Conservation (phyloP, 1,284 basidiomycete species). For the Ceratobasidium theobromae region DNA sequence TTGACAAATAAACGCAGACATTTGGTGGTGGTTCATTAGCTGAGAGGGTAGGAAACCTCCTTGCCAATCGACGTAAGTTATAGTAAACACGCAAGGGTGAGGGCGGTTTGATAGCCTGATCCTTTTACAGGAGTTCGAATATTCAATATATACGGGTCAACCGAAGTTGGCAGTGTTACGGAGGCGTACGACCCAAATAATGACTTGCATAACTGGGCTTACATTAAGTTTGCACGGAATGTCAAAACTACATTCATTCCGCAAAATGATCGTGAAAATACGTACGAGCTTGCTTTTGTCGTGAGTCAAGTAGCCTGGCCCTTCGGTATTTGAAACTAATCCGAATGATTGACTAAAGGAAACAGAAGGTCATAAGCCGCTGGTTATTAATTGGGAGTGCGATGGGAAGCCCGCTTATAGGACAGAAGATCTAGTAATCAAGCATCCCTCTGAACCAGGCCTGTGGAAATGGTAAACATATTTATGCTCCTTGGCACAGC, state of each 20-base stretch:
- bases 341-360: neutral
- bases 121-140: neutral
- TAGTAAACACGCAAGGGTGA: neutral
- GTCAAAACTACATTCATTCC: neutral
- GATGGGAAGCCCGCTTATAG: constrained; percentile 27
- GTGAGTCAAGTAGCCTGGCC: neutral
- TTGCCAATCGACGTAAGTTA: constrained; percentile 9
- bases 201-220: constrained; percentile 30
- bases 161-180: neutral
- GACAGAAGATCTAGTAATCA: constrained; percentile 28
- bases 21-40: constrained; percentile 12
- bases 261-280: constrained; percentile 5
- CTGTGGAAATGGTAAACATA: constrained; percentile 25
- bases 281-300: constrained; percentile 14
- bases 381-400: constrained; percentile 9
- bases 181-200: neutral
- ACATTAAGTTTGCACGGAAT: constrained; percentile 12
- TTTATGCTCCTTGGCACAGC: neutral
- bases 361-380: constrained; percentile 10
- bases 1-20: constrained; percentile 1
- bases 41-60: neutral
- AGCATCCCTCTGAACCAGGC: constrained; percentile 23
- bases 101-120: neutral
- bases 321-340: neutral
- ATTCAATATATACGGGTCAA: neutral